Conservation (phyloP, 495 filamentous ascomycete genomes). For the Cercophora scortea region DNA sequence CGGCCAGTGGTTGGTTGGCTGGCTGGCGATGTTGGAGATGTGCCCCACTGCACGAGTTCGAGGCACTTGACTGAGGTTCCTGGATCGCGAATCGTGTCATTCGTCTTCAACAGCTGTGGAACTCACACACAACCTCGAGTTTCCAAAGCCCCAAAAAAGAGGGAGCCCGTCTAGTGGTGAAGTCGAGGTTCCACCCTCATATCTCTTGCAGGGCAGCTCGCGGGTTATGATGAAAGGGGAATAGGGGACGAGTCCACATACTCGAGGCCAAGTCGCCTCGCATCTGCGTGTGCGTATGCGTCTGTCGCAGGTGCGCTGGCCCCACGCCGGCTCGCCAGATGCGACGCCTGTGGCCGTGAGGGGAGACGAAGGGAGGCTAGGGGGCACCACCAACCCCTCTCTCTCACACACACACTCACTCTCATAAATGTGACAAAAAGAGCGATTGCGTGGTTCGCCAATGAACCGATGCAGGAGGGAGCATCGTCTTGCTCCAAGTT, state of each 20-base stretch:
- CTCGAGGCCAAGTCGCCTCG: constrained; percentile 22
- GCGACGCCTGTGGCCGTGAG: too few relatives aligned
- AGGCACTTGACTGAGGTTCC: not conserved
- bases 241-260: constrained; percentile 19
- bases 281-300: constrained; percentile 4
- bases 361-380: too few relatives aligned
- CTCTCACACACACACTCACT: too few relatives aligned
- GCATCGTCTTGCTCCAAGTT: too few relatives aligned
- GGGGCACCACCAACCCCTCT: too few relatives aligned
- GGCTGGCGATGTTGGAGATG: not conserved
- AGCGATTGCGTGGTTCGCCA: too few relatives aligned
- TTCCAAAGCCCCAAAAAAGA: not conserved
- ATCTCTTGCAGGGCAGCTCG: constrained; percentile 15
- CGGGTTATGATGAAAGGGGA: constrained; percentile 8
- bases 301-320: not conserved
- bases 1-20: not conserved
- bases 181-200: not conserved
- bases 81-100: not conserved
- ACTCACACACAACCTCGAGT: too few relatives aligned
- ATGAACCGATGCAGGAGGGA: too few relatives aligned
- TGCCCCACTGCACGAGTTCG: not conserved
- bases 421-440: too few relatives aligned
- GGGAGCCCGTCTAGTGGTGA: not conserved
- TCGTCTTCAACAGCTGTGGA: too few relatives aligned
- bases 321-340: too few relatives aligned